These are phyloP conservation scores for Colletotrichum nymphaeae DNA, from an alignment of 2,329 filamentous ascomycete genomes.

Conservation along the genomic window DNA sequence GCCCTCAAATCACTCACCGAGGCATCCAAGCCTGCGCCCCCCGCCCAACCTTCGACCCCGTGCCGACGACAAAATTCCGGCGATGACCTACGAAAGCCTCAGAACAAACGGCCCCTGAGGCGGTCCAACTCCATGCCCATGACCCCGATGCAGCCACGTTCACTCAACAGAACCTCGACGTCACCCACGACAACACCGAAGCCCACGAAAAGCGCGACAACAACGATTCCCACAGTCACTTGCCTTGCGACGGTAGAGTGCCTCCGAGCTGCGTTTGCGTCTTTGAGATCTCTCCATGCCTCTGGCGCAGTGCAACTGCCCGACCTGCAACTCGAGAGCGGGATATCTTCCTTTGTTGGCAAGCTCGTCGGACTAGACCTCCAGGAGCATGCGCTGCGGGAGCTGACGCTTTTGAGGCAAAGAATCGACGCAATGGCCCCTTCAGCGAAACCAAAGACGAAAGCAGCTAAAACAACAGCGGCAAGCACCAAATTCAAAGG, in stretches of 20 bases:
- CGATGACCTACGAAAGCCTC: slow-evolving; percentile 47
- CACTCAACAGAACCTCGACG: slow-evolving; percentile 70
- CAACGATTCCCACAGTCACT: slow-evolving; percentile 49
- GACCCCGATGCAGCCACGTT: slow-evolving; percentile 70
- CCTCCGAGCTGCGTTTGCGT: slow-evolving; percentile 73
- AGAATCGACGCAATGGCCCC: slow-evolving; percentile 59
- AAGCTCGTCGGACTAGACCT: slow-evolving; percentile 74
- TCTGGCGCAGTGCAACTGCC: slow-evolving; percentile 65
- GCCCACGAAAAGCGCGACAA: slow-evolving; percentile 40
- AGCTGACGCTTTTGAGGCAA: slow-evolving; percentile 74
- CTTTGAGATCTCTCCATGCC: slow-evolving; percentile 69
- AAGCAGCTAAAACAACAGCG: slow-evolving; percentile 2
- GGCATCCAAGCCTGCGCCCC: slow-evolving; percentile 64
- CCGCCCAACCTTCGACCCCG: slow-evolving; percentile 46
- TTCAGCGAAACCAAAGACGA: slow-evolving; percentile 10
- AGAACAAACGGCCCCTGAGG: slow-evolving; percentile 54
- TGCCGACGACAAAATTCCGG: slow-evolving; percentile 47
- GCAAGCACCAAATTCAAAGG: slow-evolving; percentile 47
- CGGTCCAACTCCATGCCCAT: slow-evolving; percentile 69
- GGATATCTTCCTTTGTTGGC: slow-evolving; percentile 76
- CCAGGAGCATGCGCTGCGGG: slow-evolving; percentile 75
- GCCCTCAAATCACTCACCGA: slow-evolving; percentile 77
- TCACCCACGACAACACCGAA: slow-evolving; percentile 57
- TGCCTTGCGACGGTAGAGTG: slow-evolving; percentile 75
- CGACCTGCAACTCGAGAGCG: slow-evolving; percentile 77